Percentiles rank a stretch among this genome's conserved stretches.
These are phyloP conservation scores for Pichia gijzeniarum DNA, from an alignment of 805 yeast genomes.

Conservation along the genomic window DNA sequence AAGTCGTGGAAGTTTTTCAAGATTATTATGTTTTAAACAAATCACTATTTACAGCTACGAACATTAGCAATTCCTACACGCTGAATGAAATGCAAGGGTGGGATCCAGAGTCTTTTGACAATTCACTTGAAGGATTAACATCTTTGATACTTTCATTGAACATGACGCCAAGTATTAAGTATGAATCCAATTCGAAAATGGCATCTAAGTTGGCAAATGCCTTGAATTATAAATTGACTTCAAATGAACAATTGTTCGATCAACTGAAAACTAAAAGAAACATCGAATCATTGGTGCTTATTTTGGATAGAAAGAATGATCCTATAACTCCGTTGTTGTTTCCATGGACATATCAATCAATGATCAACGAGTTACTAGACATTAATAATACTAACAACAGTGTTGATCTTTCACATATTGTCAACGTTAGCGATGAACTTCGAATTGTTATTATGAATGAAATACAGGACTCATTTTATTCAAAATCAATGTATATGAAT, in stretches of 20 bases:
- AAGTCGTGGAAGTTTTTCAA: slow-evolving; percentile 77
- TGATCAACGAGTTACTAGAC: slow-evolving; percentile 91
- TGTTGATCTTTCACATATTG: slow-evolving; percentile 54
- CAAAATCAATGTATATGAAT: slow-evolving; percentile 77
- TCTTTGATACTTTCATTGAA: slow-evolving; percentile 68
- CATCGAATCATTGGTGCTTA: slow-evolving; percentile 63
- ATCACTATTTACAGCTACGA: slow-evolving; percentile 44
- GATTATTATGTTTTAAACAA: slow-evolving; percentile 73
- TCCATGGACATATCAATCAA: slow-evolving; percentile 98
- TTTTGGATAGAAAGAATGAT: slow-evolving; percentile 81
- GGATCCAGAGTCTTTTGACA: slow-evolving; percentile 40
- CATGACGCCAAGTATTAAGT: slow-evolving; percentile 71
- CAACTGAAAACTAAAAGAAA: slow-evolving; percentile 47
- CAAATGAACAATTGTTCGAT: slow-evolving; percentile 61
- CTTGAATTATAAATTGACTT: slow-evolving; percentile 47
- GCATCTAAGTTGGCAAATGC: slow-evolving; percentile 67
- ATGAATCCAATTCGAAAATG: slow-evolving; percentile 61
- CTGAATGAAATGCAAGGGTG: slow-evolving; percentile 34
- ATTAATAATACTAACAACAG: slow-evolving; percentile 60
- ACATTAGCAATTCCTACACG: slow-evolving; percentile 20
- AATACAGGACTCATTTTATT: slow-evolving; percentile 70
- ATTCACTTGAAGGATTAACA: slow-evolving; percentile 36
- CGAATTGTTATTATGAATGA: slow-evolving; percentile 58
- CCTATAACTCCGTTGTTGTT: slow-evolving; percentile 87
- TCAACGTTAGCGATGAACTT: slow-evolving; percentile 52